A percentile compares a stretch with the other conserved stretches of the same genome.
Conservation (phyloP, 2,329 filamentous ascomycete genomes). For the Rasamsonia emersonii region DNA sequence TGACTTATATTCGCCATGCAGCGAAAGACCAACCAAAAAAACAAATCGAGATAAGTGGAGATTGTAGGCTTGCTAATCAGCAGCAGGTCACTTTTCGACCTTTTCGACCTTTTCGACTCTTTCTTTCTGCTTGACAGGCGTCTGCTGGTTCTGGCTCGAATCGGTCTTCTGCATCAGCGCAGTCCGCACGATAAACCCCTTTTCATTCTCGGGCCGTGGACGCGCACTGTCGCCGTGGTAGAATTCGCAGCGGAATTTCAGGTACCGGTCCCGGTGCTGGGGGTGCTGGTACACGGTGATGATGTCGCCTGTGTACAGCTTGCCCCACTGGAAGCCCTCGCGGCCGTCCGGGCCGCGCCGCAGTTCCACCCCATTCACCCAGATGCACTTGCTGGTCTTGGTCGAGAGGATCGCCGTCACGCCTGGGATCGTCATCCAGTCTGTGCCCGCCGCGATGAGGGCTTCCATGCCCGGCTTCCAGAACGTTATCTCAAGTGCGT, state of each 20-base stretch:
- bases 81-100: no score
- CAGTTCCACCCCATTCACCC: slow-evolving; percentile 64
- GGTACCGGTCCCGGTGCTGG: slow-evolving; percentile 35
- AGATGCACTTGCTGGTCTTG: slow-evolving; percentile 66
- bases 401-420: slow-evolving; percentile 68
- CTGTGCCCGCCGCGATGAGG: slow-evolving; percentile 46
- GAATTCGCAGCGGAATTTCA: slow-evolving; percentile 39
- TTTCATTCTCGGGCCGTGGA: slow-evolving; percentile 31
- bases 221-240: slow-evolving; percentile 38
- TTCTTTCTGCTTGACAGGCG: no score
- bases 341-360: slow-evolving; percentile 45
- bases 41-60: no score
- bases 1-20: no score
- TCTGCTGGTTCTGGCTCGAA: slow-evolving; percentile 9
- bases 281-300: slow-evolving; percentile 59
- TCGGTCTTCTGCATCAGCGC: slow-evolving; percentile 24
- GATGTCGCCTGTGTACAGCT: slow-evolving; percentile 67
- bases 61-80: no score
- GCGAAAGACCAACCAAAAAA: no score
- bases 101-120: no score
- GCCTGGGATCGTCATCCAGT: slow-evolving; percentile 45
- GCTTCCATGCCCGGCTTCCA: slow-evolving; percentile 62
- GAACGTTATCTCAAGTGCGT: slow-evolving; percentile 68
- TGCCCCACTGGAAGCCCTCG: slow-evolving; percentile 50
- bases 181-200: slow-evolving; percentile 32